Evolutionary conservation across 2,329 filamentous ascomycete genomes (phyloP).

Genomic region (Trichoderma polysporum): DNA sequence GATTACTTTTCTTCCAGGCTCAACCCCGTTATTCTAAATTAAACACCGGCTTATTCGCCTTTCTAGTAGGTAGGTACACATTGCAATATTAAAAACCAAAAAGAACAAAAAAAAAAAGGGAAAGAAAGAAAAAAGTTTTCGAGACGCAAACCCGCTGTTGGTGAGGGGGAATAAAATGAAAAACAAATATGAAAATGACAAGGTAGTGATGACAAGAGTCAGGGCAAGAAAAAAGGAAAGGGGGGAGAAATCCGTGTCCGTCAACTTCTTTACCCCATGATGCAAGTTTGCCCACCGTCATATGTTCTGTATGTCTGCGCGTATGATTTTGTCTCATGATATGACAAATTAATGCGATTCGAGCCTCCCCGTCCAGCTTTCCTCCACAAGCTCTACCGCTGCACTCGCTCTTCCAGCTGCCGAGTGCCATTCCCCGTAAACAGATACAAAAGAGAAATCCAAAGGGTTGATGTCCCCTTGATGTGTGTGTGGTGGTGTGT

Average conservation of each 20-base stretch:
- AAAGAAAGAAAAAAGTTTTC: background rate
- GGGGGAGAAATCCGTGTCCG: background rate
- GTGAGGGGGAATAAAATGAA: background rate
- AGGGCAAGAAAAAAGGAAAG: background rate
- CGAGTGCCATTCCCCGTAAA: background rate
- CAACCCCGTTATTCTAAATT: conserved; percentile 16
- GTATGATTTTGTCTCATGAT: background rate
- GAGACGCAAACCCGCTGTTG: conserved; percentile 1
- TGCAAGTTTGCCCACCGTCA: background rate
- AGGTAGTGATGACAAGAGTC: background rate
- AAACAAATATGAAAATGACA: background rate
- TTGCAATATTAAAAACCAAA: conserved; percentile 6
- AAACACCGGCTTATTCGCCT: conserved; percentile 15
- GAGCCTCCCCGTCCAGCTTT: background rate
- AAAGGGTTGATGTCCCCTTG: background rate
- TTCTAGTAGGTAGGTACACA: conserved; percentile 2
- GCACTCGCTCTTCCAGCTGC: background rate
- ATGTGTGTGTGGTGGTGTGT: background rate
- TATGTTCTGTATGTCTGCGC: background rate
- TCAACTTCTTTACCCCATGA: background rate
- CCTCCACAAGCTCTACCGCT: background rate
- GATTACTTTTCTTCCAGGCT: conserved; percentile 13
- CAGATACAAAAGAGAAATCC: conserved; percentile 1
- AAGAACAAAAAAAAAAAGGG: background rate
- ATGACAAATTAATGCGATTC: background rate